Percentiles rank a stretch among this genome's conserved stretches.
phyloP scores from a whole-genome alignment of 129 eudicot genomes.

The Sambucus nigra region DNA sequence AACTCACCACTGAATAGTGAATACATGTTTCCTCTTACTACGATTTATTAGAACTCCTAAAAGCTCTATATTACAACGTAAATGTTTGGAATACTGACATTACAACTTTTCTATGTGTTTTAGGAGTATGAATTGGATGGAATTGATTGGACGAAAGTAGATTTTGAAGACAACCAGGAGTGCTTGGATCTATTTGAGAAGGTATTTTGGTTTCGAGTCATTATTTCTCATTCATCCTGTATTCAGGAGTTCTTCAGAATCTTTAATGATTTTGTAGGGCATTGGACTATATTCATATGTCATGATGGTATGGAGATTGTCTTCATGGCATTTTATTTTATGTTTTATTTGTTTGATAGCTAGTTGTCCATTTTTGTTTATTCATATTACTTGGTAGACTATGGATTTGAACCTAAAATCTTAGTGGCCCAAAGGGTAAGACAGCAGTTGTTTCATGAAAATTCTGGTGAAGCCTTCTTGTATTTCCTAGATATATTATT shows the following conservation, averaged over 20 bases:
- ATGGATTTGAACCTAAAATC: neutral
- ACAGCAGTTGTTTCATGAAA: neutral
- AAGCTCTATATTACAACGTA: slow-evolving; percentile 1
- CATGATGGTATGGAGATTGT: neutral
- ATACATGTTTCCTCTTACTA: neutral
- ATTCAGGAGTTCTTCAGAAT: slow-evolving; percentile 6
- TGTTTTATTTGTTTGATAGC: neutral
- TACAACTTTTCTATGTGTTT: neutral
- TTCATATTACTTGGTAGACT: neutral
- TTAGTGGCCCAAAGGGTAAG: neutral
- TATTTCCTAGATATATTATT: neutral
- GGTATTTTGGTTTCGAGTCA: slow-evolving; percentile 27
- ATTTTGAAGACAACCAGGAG: slow-evolving; percentile 84
- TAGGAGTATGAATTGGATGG: slow-evolving; percentile 93
- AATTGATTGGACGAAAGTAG: slow-evolving; percentile 82
- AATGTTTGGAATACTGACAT: neutral
- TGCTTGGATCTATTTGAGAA: slow-evolving; percentile 85
- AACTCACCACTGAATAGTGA: neutral
- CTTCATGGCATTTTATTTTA: neutral
- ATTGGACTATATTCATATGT: neutral
- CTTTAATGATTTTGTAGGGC: neutral
- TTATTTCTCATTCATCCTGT: neutral
- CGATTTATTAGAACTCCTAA: neutral
- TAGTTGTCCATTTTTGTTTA: too few species aligned
- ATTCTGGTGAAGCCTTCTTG: neutral